phyloP scores from a whole-genome alignment of 2,329 filamentous ascomycete genomes.

The Endoconidiophora polonica region DNA sequence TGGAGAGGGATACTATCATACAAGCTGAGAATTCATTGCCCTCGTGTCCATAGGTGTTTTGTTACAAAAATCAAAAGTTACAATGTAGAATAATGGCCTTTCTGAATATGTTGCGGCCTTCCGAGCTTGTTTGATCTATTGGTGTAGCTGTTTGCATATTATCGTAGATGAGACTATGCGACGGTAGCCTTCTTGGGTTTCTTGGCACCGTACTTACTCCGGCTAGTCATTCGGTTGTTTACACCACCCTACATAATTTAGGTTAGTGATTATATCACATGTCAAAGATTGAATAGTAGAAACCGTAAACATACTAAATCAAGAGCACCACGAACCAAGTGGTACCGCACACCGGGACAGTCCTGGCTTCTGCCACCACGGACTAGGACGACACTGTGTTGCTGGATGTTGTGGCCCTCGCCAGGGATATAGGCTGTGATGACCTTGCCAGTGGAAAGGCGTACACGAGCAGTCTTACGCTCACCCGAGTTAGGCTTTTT shows the following conservation, averaged over 20 bases:
- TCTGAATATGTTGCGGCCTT: too few species aligned
- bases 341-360: conserved; percentile 96
- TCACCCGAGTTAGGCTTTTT: conserved; percentile 99
- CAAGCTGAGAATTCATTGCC: not conserved
- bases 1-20: too few species aligned
- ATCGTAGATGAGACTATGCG: conserved; percentile 19
- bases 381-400: conserved; percentile 96
- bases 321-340: conserved; percentile 75
- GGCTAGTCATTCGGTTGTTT: conserved; percentile 60
- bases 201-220: conserved; percentile 97
- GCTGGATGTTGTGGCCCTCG: conserved; percentile 96
- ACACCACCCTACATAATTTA: conserved; percentile 58
- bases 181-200: conserved; percentile 75
- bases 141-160: not conserved
- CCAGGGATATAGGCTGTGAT: conserved; percentile 91
- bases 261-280: not conserved
- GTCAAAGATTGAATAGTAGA: too few species aligned
- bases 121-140: not conserved
- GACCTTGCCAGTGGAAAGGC: conserved; percentile 71
- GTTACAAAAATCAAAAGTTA: conserved; percentile 1
- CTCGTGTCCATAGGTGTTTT: not conserved
- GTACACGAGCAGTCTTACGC: conserved; percentile 83
- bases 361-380: conserved; percentile 84
- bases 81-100: conserved; percentile 9
- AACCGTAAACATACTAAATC: conserved; percentile 57